Evolutionary conservation across 257 asterid species (phyloP).

Genomic region (Eustoma russellianum): DNA sequence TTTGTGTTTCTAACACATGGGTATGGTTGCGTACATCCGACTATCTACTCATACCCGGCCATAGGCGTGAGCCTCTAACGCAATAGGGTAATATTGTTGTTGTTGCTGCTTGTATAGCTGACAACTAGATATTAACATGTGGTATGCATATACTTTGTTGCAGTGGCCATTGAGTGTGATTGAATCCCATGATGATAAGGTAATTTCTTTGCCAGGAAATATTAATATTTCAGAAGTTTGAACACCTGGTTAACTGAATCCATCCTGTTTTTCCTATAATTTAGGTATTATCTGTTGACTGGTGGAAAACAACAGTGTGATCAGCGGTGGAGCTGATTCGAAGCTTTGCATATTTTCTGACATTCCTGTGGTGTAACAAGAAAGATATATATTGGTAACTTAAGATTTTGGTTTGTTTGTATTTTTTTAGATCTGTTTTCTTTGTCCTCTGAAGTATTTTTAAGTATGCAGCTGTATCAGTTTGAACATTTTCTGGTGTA

Average conservation of each 20-base stretch:
- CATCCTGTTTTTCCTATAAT: constrained; percentile 4
- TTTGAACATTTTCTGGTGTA: too few relatives aligned
- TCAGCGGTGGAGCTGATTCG: constrained; percentile 88
- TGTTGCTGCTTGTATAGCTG: too few relatives aligned
- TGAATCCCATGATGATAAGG: constrained; percentile 84
- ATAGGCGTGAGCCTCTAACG: too few relatives aligned
- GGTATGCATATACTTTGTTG: constrained; percentile 20
- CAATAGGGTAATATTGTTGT: too few relatives aligned
- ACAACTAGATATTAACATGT: constrained; percentile 11
- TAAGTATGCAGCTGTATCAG: too few relatives aligned
- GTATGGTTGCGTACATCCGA: too few relatives aligned
- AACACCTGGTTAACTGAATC: neutral
- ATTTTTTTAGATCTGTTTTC: too few relatives aligned
- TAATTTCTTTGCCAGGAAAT: constrained; percentile 11
- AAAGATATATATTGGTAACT: too few relatives aligned
- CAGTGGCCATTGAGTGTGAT: constrained; percentile 89
- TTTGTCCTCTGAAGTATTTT: too few relatives aligned
- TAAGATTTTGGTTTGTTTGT: too few relatives aligned
- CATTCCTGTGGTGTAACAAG: constrained; percentile 42
- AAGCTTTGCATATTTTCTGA: constrained; percentile 76
- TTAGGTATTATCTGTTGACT: constrained; percentile 84
- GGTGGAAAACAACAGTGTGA: constrained; percentile 78
- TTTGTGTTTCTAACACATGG: too few relatives aligned
- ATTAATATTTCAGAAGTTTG: neutral
- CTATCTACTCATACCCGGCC: too few relatives aligned